Conservation (phyloP, 139 green algal species). For the Ettlia oleoabundans region DNA sequence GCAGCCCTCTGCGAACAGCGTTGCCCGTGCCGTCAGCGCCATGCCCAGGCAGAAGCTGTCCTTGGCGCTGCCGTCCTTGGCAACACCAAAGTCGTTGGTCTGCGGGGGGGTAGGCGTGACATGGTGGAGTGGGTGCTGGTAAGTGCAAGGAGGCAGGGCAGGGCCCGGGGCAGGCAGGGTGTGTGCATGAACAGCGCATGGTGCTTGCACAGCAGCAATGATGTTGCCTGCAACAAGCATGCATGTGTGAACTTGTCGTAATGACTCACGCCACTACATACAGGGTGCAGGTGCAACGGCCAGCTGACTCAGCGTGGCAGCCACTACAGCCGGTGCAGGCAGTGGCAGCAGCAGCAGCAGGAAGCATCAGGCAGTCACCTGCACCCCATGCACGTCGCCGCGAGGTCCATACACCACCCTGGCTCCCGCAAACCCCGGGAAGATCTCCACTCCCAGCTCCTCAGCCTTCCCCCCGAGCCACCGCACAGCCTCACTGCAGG, state of each 20-base stretch:
- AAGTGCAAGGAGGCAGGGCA: background rate
- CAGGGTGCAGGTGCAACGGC: too few relatives aligned
- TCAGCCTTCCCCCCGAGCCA: conserved; percentile 87
- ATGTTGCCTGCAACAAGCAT: too few relatives aligned
- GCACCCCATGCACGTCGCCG: conserved; percentile 20
- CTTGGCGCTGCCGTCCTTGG: conserved; percentile 71
- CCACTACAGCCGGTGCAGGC: too few relatives aligned
- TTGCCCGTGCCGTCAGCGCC: conserved; percentile 78
- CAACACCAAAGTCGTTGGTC: conserved; percentile 85
- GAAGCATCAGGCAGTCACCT: background rate
- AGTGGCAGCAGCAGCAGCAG: too few relatives aligned
- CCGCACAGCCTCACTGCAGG: conserved; percentile 69
- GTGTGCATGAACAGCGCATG: too few relatives aligned
- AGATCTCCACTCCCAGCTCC: conserved; percentile 89
- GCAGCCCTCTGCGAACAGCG: conserved; percentile 93
- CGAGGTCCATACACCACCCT: conserved; percentile 43
- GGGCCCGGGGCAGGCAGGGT: too few relatives aligned
- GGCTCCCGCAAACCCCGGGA: conserved; percentile 82
- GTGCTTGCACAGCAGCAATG: too few relatives aligned
- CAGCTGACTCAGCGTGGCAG: too few relatives aligned
- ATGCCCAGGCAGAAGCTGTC: conserved; percentile 74
- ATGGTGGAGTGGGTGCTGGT: background rate
- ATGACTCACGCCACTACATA: too few relatives aligned
- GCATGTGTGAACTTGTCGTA: too few relatives aligned
- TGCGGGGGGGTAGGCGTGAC: background rate